Percentiles rank a stretch among this genome's conserved stretches.
phyloP scores from a whole-genome alignment of 768 basidiomycete genomes.

The Phlebiopsis gigantea region DNA sequence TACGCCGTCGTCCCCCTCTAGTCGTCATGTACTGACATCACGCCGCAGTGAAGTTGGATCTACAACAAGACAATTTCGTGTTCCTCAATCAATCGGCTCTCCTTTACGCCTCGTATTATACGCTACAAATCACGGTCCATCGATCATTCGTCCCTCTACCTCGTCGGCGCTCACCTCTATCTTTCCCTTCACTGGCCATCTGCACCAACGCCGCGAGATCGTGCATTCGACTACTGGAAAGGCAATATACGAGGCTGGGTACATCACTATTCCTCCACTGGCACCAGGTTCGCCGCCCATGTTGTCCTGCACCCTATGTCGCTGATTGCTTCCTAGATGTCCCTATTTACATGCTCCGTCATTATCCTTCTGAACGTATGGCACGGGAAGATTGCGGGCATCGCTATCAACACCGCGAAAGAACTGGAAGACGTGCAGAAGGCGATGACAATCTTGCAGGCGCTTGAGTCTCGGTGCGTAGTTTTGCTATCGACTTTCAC shows the following conservation, averaged over 20 bases:
- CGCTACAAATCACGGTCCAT: constrained; percentile 62
- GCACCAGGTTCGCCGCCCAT: neutral
- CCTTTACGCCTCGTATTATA: constrained; percentile 40
- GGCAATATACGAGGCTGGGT: constrained; percentile 21
- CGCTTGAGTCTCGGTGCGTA: constrained; percentile 12
- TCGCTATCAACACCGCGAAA: constrained; percentile 32
- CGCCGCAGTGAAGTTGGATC: constrained; percentile 21
- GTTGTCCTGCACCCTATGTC: neutral
- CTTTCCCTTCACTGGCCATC: constrained; percentile 44
- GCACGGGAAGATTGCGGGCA: constrained; percentile 42
- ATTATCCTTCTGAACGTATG: constrained; percentile 53
- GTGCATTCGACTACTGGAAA: constrained; percentile 37
- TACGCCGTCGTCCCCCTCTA: constrained; percentile 22
- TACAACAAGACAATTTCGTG: constrained; percentile 13
- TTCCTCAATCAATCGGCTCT: constrained; percentile 32
- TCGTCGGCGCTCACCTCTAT: constrained; percentile 37
- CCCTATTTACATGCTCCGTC: constrained; percentile 41
- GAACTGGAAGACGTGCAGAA: constrained; percentile 49
- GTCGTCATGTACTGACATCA: neutral
- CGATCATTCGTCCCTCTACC: constrained; percentile 73
- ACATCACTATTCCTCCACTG: neutral
- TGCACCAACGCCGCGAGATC: constrained; percentile 45
- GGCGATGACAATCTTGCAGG: constrained; percentile 32
- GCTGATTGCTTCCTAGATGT: neutral
- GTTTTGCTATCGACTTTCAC: neutral